Conservation (phyloP, 2,329 filamentous ascomycete genomes). For the Fusarium sp. region DNA sequence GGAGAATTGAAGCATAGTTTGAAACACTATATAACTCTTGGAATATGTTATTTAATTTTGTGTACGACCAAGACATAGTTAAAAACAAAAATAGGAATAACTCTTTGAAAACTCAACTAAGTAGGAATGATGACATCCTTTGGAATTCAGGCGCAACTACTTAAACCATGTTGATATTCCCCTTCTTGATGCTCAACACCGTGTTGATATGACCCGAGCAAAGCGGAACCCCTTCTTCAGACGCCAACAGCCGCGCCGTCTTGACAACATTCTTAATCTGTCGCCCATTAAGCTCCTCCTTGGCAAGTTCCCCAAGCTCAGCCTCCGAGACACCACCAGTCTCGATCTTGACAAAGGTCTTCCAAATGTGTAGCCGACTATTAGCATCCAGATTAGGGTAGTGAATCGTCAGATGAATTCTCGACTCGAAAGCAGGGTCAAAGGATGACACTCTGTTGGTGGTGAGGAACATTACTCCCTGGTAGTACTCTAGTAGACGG, state of each 20-base stretch:
- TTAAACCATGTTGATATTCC: not conserved
- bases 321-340: not conserved
- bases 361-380: slow-evolving; percentile 4
- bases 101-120: not conserved
- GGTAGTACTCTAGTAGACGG: slow-evolving; percentile 11
- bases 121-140: not conserved
- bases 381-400: slow-evolving; percentile 4
- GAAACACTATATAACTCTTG: not conserved
- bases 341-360: slow-evolving; percentile 1
- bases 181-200: slow-evolving; percentile 10
- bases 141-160: not conserved
- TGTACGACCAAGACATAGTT: too few species aligned
- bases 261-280: slow-evolving; percentile 26
- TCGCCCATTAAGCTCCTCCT: slow-evolving; percentile 15
- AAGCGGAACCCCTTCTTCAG: not conserved
- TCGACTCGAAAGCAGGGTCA: slow-evolving; percentile 13
- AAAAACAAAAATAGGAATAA: not conserved
- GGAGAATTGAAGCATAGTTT: not conserved
- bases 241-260: slow-evolving; percentile 9
- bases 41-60: too few species aligned
- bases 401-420: slow-evolving; percentile 17
- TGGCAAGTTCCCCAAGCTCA: not conserved
- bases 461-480: slow-evolving; percentile 19
- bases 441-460: slow-evolving; percentile 16
- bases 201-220: not conserved